phyloP scores from a whole-genome alignment of 768 basidiomycete genomes.

The Candolleomyces efflorescens region DNA sequence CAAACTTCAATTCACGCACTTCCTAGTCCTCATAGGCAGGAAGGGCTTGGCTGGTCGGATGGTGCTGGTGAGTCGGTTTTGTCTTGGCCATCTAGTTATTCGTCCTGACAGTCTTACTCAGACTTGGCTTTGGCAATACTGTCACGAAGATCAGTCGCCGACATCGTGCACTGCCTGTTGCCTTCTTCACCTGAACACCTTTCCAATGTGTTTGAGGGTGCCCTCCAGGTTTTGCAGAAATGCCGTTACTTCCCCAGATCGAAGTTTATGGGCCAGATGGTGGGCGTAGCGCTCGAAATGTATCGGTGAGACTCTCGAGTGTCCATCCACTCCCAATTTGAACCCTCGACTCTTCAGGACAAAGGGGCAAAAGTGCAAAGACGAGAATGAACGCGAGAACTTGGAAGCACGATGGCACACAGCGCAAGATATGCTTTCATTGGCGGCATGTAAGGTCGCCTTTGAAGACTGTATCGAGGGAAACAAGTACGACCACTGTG shows the following conservation, averaged over 20 bases:
- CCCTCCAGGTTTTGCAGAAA: constrained; percentile 44
- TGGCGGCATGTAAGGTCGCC: constrained; percentile 54
- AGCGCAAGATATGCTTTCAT: constrained; percentile 64
- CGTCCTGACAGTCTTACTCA: background rate
- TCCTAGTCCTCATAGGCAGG: constrained; percentile 27
- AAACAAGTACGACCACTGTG: constrained; percentile 62
- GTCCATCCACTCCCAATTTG: background rate
- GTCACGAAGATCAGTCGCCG: constrained; percentile 49
- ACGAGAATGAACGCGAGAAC: constrained; percentile 32
- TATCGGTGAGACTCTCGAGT: constrained; percentile 35
- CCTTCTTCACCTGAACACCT: constrained; percentile 38
- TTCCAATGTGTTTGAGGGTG: constrained; percentile 41
- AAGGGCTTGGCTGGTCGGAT: background rate
- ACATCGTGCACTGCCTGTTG: constrained; percentile 56
- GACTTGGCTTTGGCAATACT: constrained; percentile 39
- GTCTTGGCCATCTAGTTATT: too few species aligned
- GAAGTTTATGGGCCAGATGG: constrained; percentile 29
- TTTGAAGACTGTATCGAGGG: constrained; percentile 66
- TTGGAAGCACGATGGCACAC: constrained; percentile 50
- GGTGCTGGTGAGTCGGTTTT: background rate
- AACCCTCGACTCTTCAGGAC: constrained; percentile 14
- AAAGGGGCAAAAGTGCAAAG: constrained; percentile 17
- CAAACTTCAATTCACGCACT: constrained; percentile 40
- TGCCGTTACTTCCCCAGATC: constrained; percentile 24
- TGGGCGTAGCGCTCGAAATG: constrained; percentile 44